These are phyloP conservation scores for Leptographium galeiforme DNA, from an alignment of 2,329 filamentous ascomycete genomes.

Conservation along the genomic window DNA sequence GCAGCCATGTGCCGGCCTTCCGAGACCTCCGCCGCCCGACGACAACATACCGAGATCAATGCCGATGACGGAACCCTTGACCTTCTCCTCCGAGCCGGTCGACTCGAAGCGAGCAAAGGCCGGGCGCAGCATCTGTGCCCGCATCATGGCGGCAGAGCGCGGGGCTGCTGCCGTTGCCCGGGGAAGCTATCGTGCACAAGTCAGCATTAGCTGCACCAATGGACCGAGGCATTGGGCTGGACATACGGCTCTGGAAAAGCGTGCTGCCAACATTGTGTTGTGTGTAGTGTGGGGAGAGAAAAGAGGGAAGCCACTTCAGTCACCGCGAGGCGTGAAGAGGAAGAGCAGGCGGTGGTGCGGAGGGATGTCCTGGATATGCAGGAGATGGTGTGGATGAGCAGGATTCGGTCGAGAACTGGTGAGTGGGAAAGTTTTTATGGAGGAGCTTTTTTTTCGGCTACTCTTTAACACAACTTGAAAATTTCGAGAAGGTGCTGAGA, in stretches of 20 bases:
- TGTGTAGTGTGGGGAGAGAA: slow-evolving; percentile 14
- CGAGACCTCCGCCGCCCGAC: neutral
- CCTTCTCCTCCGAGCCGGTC: slow-evolving; percentile 57
- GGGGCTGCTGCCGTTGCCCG: slow-evolving; percentile 57
- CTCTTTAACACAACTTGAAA: slow-evolving; percentile 6
- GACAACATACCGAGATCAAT: slow-evolving; percentile 68
- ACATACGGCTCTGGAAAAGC: slow-evolving; percentile 64
- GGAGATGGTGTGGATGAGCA: neutral
- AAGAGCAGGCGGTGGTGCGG: neutral
- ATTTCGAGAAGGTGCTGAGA: slow-evolving; percentile 12
- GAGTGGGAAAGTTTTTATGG: slow-evolving; percentile 10
- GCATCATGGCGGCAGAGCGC: slow-evolving; percentile 52
- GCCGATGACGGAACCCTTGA: slow-evolving; percentile 92
- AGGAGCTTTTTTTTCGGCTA: slow-evolving; percentile 9
- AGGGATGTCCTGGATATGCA: neutral
- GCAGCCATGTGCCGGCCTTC: neutral
- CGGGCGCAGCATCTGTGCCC: slow-evolving; percentile 52
- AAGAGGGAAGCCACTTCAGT: slow-evolving; percentile 3
- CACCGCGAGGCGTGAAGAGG: slow-evolving; percentile 5
- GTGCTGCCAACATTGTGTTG: slow-evolving; percentile 57
- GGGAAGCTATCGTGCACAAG: slow-evolving; percentile 54
- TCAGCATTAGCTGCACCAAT: slow-evolving; percentile 8
- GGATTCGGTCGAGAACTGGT: neutral
- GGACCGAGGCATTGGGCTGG: neutral
- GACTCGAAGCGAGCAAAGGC: slow-evolving; percentile 69